A percentile compares a stretch with the other conserved stretches of the same genome.
These are phyloP conservation scores for Colletotrichum sp. DNA, from an alignment of 2,329 filamentous ascomycete species.

Conservation along the genomic window DNA sequence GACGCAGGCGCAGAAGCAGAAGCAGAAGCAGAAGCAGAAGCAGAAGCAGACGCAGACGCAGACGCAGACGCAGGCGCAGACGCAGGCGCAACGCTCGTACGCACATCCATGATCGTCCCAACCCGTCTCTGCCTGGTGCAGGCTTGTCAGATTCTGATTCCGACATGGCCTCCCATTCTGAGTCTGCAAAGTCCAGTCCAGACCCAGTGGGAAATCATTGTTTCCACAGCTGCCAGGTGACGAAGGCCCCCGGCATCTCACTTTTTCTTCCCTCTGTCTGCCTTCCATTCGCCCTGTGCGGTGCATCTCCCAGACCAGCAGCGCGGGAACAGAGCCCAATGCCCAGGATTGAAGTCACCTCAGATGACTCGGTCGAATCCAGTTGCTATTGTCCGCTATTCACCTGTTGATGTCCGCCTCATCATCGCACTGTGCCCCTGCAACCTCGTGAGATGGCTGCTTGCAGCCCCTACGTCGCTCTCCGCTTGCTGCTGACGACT, in stretches of 20 bases:
- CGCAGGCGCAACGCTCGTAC: conserved; percentile 8
- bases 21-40: not conserved
- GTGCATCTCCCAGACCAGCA: not conserved
- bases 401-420: not conserved
- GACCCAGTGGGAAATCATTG: not conserved
- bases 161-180: not conserved
- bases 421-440: not conserved
- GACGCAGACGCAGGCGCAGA: conserved; percentile 19
- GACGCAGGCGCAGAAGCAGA: not conserved
- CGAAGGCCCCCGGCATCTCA: not conserved
- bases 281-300: not conserved
- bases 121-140: not conserved
- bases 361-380: not conserved
- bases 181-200: not conserved
- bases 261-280: not conserved
- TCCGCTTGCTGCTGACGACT: not conserved
- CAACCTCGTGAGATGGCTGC: not conserved
- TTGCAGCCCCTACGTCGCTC: not conserved
- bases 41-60: conserved; percentile 1
- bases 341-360: not conserved
- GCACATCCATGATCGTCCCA: conserved; percentile 10
- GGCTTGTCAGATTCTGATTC: conserved; percentile 4
- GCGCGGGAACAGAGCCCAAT: not conserved
- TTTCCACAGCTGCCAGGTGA: not conserved
- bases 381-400: not conserved